phyloP scores from a whole-genome alignment of 2,329 filamentous ascomycete genomes.

The Verticillium klebahnii region DNA sequence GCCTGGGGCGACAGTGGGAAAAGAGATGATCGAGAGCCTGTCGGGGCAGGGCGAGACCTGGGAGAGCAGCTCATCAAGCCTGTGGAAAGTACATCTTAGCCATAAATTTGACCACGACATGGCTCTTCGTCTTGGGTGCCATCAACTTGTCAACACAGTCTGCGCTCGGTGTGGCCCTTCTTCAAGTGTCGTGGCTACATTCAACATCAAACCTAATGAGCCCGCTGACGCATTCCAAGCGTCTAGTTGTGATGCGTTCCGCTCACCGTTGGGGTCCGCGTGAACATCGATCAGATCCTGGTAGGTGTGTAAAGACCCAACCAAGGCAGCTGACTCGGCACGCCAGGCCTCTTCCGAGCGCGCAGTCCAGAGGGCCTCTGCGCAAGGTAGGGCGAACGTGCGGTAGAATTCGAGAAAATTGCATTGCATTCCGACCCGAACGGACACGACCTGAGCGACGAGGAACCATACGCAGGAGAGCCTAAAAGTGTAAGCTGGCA shows the following conservation, averaged over 20 bases:
- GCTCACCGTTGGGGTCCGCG: background rate
- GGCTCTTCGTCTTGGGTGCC: background rate
- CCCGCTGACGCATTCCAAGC: slow-evolving; percentile 8
- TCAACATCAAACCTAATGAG: slow-evolving; percentile 7
- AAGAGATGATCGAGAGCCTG: no score
- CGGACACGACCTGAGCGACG: slow-evolving; percentile 5
- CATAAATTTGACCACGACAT: no score
- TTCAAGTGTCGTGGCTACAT: background rate
- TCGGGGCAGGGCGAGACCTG: no score
- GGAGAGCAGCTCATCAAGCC: no score
- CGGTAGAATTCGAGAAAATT: slow-evolving; percentile 3
- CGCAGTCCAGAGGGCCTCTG: slow-evolving; percentile 5
- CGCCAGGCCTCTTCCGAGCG: slow-evolving; percentile 3
- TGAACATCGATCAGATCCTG: slow-evolving; percentile 2
- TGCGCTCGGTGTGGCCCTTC: background rate
- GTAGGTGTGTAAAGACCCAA: background rate
- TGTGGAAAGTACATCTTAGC: no score
- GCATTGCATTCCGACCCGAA: slow-evolving; percentile 1
- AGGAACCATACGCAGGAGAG: slow-evolving; percentile 6
- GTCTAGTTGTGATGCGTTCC: background rate
- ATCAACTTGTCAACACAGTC: background rate
- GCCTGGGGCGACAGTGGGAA: no score
- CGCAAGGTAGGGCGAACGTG: slow-evolving; percentile 3
- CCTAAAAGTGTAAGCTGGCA: background rate
- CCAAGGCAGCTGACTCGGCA: background rate